These are phyloP conservation scores for Geotrichum ghanense DNA, from an alignment of 805 yeast genomes.

Conservation along the genomic window DNA sequence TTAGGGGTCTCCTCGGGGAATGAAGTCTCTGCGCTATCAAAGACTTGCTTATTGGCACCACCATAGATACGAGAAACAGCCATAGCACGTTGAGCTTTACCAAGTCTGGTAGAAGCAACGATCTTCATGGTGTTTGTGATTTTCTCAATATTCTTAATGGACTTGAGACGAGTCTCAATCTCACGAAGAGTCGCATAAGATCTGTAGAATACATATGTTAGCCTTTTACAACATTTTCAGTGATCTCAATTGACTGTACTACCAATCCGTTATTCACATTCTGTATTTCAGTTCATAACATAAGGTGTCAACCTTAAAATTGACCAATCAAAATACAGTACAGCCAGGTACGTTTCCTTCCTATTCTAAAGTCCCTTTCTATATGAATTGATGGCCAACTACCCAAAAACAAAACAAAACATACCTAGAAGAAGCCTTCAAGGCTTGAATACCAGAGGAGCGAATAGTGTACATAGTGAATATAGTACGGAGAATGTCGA, in stretches of 20 bases:
- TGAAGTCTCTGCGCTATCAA: conserved; percentile 68
- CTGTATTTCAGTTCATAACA: too few species aligned
- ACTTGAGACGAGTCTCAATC: conserved; percentile 94
- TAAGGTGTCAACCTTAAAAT: too few species aligned
- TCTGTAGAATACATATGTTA: too few species aligned
- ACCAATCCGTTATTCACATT: too few species aligned
- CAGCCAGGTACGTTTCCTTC: too few species aligned
- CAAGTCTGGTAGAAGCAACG: conserved; percentile 95
- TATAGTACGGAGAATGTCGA: too few species aligned
- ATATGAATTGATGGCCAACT: too few species aligned
- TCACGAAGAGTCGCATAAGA: conserved; percentile 97
- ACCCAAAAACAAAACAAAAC: too few species aligned
- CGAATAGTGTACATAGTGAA: neutral
- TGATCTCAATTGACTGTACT: too few species aligned
- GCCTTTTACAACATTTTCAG: too few species aligned
- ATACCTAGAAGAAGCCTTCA: neutral
- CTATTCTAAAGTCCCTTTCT: too few species aligned
- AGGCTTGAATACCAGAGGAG: conserved; percentile 1
- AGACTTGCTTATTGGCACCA: conserved; percentile 69
- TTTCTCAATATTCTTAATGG: conserved; percentile 97
- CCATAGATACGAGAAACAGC: conserved; percentile 74
- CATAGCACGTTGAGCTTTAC: conserved; percentile 94
- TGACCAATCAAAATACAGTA: too few species aligned
- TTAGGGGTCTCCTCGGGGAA: conserved; percentile 41
- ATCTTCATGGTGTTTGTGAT: conserved; percentile 99